Evolutionary conservation across 345 rosid genomes (phyloP).

Genomic region (Zanthoxylum bungeanum): DNA sequence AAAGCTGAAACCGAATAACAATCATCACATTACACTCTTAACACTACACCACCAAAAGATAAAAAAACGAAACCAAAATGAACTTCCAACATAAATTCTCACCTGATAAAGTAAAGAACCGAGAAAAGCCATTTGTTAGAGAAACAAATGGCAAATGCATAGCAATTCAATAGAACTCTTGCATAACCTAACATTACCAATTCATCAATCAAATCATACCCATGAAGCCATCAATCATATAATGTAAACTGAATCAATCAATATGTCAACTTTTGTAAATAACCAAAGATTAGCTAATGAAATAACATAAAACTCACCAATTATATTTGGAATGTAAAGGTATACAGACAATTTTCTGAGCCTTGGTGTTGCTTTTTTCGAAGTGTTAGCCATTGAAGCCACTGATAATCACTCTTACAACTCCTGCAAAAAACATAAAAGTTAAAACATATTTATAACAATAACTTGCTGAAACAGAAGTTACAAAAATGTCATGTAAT

Average conservation of each 20-base stretch:
- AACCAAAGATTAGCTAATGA: neutral
- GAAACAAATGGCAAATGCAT: constrained; percentile 77
- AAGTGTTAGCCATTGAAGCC: constrained; percentile 61
- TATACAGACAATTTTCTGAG: constrained; percentile 55
- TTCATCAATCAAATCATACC: neutral
- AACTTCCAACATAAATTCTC: neutral
- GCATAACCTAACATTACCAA: constrained; percentile 50
- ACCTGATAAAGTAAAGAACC: constrained; percentile 73
- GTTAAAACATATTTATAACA: neutral
- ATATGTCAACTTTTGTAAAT: neutral
- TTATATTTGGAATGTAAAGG: constrained; percentile 79
- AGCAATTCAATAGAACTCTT: constrained; percentile 71
- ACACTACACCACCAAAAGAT: neutral
- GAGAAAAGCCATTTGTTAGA: constrained; percentile 80
- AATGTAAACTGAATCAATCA: neutral
- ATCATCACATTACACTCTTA: constrained; percentile 7
- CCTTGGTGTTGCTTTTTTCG: constrained; percentile 38
- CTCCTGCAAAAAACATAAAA: too few species aligned
- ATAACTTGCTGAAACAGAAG: too few species aligned
- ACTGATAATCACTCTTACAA: neutral
- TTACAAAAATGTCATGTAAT: neutral
- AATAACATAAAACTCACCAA: constrained; percentile 51
- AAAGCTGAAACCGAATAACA: constrained; percentile 56
- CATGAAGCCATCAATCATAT: constrained; percentile 5
- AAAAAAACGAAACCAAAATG: constrained; percentile 1